Evolutionary conservation across 2,329 filamentous ascomycete species (phyloP).

Genomic region (Madurella fahalii): DNA sequence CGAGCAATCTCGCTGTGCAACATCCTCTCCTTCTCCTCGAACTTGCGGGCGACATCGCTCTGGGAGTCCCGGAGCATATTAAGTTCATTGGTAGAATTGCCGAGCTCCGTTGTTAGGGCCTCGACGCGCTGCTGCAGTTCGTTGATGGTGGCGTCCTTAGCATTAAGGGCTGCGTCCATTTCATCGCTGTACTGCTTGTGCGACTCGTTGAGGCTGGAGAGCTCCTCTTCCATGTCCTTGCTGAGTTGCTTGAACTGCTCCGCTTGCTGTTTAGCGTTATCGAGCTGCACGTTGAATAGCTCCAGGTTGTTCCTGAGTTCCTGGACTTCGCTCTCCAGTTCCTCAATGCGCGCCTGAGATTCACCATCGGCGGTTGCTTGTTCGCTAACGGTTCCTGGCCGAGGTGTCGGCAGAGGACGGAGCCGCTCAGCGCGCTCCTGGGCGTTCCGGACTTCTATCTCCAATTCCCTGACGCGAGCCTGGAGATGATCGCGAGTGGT

Average conservation of each 20-base stretch:
- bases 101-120: slow-evolving; percentile 77
- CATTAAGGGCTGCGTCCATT: slow-evolving; percentile 67
- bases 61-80: slow-evolving; percentile 76
- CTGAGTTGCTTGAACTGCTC: slow-evolving; percentile 88
- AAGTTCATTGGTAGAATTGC: slow-evolving; percentile 76
- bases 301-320: slow-evolving; percentile 87
- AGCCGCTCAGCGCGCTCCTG: slow-evolving; percentile 82
- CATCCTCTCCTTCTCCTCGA: slow-evolving; percentile 77
- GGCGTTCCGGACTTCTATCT: slow-evolving; percentile 80
- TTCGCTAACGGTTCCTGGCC: slow-evolving; percentile 41
- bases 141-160: slow-evolving; percentile 74
- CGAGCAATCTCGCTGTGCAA: slow-evolving; percentile 75
- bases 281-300: slow-evolving; percentile 72
- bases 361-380: slow-evolving; percentile 38
- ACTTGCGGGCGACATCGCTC: slow-evolving; percentile 64
- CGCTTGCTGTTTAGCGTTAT: slow-evolving; percentile 73
- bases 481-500: slow-evolving; percentile 88
- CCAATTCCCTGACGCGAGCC: slow-evolving; percentile 80
- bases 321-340: slow-evolving; percentile 76
- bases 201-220: slow-evolving; percentile 72
- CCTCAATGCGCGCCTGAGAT: slow-evolving; percentile 63
- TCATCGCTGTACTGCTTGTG: slow-evolving; percentile 87
- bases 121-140: slow-evolving; percentile 81
- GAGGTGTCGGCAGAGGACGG: slow-evolving; percentile 70
- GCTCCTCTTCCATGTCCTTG: slow-evolving; percentile 79